phyloP scores from a whole-genome alignment of 768 basidiomycete genomes.

The Mycena filopes region DNA sequence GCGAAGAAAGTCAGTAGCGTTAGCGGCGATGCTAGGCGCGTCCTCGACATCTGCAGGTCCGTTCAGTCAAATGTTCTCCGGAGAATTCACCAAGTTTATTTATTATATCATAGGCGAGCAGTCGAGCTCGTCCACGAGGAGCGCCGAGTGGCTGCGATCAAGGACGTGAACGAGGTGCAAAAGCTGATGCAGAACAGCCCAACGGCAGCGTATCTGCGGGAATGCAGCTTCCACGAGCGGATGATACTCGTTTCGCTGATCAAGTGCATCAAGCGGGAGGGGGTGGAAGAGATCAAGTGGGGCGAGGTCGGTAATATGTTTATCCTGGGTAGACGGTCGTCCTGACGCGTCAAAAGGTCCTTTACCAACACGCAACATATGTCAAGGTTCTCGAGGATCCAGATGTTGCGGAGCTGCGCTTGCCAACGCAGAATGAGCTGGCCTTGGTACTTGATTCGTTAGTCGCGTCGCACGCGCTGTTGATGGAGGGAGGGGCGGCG shows the following conservation, averaged over 20 bases:
- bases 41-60: conserved; percentile 92
- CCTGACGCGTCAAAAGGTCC: conserved; percentile 56
- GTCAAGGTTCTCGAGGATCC: conserved; percentile 74
- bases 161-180: conserved; percentile 83
- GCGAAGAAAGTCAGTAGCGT: conserved; percentile 77
- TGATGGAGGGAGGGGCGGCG: conserved; percentile 72
- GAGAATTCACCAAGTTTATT: neutral
- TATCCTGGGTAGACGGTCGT: neutral
- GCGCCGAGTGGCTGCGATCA: conserved; percentile 65
- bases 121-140: conserved; percentile 78
- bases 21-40: conserved; percentile 93
- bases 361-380: conserved; percentile 80
- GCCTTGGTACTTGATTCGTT: conserved; percentile 78
- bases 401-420: conserved; percentile 43
- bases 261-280: conserved; percentile 84
- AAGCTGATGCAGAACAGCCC: conserved; percentile 92
- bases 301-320: conserved; percentile 63
- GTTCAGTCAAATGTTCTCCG: conserved; percentile 32
- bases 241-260: conserved; percentile 87
- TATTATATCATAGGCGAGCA: conserved; percentile 64
- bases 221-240: conserved; percentile 88
- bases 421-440: conserved; percentile 73
- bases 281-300: conserved; percentile 91
- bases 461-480: conserved; percentile 78
- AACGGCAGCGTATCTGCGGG: conserved; percentile 82